These are phyloP conservation scores for Selaginella moellendorffii DNA, from an alignment of 75 land plant species.

Conservation along the genomic window DNA sequence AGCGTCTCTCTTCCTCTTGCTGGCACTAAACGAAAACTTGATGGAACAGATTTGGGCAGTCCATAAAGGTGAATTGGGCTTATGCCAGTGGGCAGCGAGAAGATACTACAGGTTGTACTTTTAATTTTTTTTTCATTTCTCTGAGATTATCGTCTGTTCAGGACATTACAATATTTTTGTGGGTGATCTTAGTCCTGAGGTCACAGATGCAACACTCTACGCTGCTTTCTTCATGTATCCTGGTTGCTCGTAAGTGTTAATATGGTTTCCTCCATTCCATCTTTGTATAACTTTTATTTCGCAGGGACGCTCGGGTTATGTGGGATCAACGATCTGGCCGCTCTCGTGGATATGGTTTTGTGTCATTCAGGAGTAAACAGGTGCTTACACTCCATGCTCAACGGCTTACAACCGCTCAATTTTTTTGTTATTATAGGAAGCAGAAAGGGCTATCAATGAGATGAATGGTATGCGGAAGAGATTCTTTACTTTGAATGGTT, in stretches of 20 bases:
- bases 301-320: slow-evolving; percentile 98
- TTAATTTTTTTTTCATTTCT: not conserved
- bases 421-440: slow-evolving; percentile 44
- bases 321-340: slow-evolving; percentile 99
- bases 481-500: not conserved
- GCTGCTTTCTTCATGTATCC: slow-evolving; percentile 69
- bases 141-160: slow-evolving; percentile 13
- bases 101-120: slow-evolving; percentile 72
- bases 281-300: not conserved
- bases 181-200: slow-evolving; percentile 94
- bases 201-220: slow-evolving; percentile 82
- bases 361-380: slow-evolving; percentile 93
- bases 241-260: slow-evolving; percentile 77
- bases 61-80: slow-evolving; percentile 99
- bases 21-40: not conserved
- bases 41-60: slow-evolving; percentile 72
- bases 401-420: not conserved
- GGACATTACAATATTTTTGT: slow-evolving; percentile 93
- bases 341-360: slow-evolving; percentile 97
- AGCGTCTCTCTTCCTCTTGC: slow-evolving; percentile 20
- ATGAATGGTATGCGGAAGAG: slow-evolving; percentile 54
- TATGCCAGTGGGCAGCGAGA: slow-evolving; percentile 98
- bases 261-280: not conserved
- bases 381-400: slow-evolving; percentile 18
- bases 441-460: slow-evolving; percentile 86